phyloP scores from a whole-genome alignment of 2,329 filamentous ascomycete genomes.

The Daldinia sp. region DNA sequence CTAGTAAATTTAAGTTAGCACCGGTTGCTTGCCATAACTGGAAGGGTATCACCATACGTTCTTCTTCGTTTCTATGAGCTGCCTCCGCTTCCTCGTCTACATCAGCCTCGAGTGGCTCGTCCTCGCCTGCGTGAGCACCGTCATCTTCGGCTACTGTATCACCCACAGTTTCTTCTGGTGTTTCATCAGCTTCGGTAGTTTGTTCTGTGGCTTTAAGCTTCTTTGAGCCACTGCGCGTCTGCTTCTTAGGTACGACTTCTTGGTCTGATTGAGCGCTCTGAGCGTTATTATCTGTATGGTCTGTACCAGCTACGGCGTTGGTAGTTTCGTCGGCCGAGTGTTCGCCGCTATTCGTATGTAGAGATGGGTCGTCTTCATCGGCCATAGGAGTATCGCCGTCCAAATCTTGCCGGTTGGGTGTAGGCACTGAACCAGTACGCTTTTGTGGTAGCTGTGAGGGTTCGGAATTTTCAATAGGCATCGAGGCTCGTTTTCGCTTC shows the following conservation, averaged over 20 bases:
- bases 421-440: conserved; percentile 46
- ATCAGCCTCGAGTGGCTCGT: conserved; percentile 67
- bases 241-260: conserved; percentile 46
- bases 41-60: conserved; percentile 60
- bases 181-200: conserved; percentile 37
- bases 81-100: conserved; percentile 71
- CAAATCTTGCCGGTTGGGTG: conserved; percentile 45
- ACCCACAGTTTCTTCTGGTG: conserved; percentile 51
- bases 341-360: conserved; percentile 50
- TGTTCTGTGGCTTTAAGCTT: conserved; percentile 50
- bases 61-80: conserved; percentile 72
- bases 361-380: conserved; percentile 53
- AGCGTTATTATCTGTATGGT: conserved; percentile 42
- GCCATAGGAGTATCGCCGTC: conserved; percentile 52
- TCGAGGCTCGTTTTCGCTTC: conserved; percentile 53
- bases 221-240: conserved; percentile 54
- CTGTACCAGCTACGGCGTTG: conserved; percentile 41
- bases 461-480: conserved; percentile 44
- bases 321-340: conserved; percentile 51
- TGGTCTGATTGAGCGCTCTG: conserved; percentile 45
- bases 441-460: conserved; percentile 44
- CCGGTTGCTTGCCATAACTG: conserved; percentile 19
- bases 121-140: conserved; percentile 63
- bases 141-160: conserved; percentile 56
- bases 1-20: conserved; percentile 61